These are phyloP conservation scores for Flaveria sonorensis DNA, from an alignment of 129 eudicot species.

Conservation along the genomic window DNA sequence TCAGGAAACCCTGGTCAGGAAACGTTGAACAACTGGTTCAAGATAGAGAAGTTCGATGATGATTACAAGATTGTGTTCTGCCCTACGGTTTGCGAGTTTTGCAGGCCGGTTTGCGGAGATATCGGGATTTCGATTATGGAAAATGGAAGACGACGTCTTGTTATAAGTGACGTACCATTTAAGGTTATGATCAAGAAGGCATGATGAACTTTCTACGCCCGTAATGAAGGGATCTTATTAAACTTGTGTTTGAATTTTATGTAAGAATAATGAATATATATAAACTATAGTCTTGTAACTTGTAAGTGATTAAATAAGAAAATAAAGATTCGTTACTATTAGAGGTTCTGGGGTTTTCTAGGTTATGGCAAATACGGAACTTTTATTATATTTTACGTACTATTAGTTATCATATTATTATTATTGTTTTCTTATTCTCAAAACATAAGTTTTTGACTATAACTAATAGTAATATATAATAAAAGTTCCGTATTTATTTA, in stretches of 20 bases:
- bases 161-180: conserved; percentile 40
- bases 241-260: too few species aligned
- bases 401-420: too few species aligned
- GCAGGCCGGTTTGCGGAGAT: conserved; percentile 20
- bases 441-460: too few species aligned
- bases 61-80: conserved; percentile 25
- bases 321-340: too few species aligned
- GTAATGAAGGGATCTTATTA: too few species aligned
- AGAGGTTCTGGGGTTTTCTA: too few species aligned
- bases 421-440: too few species aligned
- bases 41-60: conserved; percentile 18
- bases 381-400: too few species aligned
- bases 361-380: too few species aligned
- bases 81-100: conserved; percentile 18
- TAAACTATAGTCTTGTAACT: not conserved
- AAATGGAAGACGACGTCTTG: conserved; percentile 42
- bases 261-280: not conserved
- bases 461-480: too few species aligned
- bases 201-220: not conserved
- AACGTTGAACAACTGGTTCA: conserved; percentile 25
- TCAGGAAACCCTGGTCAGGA: conserved; percentile 18
- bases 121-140: conserved; percentile 14
- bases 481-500: too few species aligned
- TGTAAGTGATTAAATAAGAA: too few species aligned
- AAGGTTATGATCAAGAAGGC: conserved; percentile 47